Evolutionary conservation across 1,284 basidiomycete genomes (phyloP), one percentile per base, ranked within the genome.

Genomic region (Moesziomyces aphidis): DNA sequence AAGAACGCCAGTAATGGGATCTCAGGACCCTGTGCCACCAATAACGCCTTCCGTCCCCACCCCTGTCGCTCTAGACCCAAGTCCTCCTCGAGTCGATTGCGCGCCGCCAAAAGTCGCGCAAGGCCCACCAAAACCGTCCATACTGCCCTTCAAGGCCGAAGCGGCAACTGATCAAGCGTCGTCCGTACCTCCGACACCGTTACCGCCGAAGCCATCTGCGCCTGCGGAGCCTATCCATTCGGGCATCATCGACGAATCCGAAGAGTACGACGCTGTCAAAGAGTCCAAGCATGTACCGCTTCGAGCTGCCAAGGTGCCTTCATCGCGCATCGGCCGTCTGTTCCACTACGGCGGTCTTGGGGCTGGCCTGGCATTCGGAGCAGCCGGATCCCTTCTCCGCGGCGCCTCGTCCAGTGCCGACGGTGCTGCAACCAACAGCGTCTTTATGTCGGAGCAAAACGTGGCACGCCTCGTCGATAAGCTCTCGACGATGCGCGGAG

Each of bases 401-500:
- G 70, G 75, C 9, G 45, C 68, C 4, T 57, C 70, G 0, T 46
- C 50, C 5, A 19, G 52, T 15, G 31, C 47, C 24, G 57, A 59
- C 5, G 42, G 43, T 8, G 47, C 26, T 2, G 45, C 51, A 11
- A 5, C 55, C 4, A 61, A 43, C 60, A 62, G 61, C 31, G 28
- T 67, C 43, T 47, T 82, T 59, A 77, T 84, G 66, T 77, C 77
- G n/a, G 88, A 88, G 13, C 90, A 90, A 21, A 84, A 99, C 82
- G 89, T 98, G 56, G 90, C 91, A 54, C 89, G 96, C 3, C 88
- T 99, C 0, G 96, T 99, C 0, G 91, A 91, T 10, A 97, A 97
- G 81, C 88, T 99, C 17, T 92, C 93, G 0, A 90, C 91, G 78
- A 98, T 99, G 96, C 88, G 96, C 21, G 96, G 96, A 0, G 96